Conservation (phyloP, 2,329 filamentous ascomycete genomes). For the Xylaria arbuscula region DNA sequence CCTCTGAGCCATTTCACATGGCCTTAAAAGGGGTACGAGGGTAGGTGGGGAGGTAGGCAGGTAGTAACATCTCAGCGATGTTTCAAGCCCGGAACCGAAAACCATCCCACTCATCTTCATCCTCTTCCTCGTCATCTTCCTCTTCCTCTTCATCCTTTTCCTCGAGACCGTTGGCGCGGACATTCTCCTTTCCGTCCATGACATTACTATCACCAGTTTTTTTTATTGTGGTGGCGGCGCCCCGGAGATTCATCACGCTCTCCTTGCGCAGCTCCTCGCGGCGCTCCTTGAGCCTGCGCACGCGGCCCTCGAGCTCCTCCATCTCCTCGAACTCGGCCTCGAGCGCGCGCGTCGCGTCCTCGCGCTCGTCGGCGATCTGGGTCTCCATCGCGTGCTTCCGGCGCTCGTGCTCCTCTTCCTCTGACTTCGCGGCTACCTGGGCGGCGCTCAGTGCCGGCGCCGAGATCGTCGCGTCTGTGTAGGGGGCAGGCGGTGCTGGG, state of each 20-base stretch:
- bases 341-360: constrained; percentile 78
- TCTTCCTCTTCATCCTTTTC: constrained; percentile 57
- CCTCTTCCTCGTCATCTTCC: constrained; percentile 62
- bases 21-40: background rate
- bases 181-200: constrained; percentile 42
- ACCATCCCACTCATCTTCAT: constrained; percentile 69
- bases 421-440: constrained; percentile 67
- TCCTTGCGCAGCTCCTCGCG: constrained; percentile 71
- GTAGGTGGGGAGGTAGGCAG: background rate
- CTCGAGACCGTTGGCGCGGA: constrained; percentile 51
- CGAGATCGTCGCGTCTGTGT: constrained; percentile 69
- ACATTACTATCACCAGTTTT: constrained; percentile 47
- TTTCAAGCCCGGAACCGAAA: constrained; percentile 61
- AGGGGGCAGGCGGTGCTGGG: constrained; percentile 42
- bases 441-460: constrained; percentile 75
- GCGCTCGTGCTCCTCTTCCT: constrained; percentile 62
- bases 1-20: background rate
- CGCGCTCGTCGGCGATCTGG: constrained; percentile 73
- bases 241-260: constrained; percentile 41
- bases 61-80: constrained; percentile 4
- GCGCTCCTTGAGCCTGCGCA: constrained; percentile 74
- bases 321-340: constrained; percentile 86
- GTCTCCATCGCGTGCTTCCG: constrained; percentile 65
- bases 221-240: constrained; percentile 38
- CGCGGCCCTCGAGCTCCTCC: constrained; percentile 79